A percentile compares a stretch with the other conserved stretches of the same genome.
phyloP scores from a whole-genome alignment of 805 yeast genomes.

The Tetrapisispora namnaoensis region DNA sequence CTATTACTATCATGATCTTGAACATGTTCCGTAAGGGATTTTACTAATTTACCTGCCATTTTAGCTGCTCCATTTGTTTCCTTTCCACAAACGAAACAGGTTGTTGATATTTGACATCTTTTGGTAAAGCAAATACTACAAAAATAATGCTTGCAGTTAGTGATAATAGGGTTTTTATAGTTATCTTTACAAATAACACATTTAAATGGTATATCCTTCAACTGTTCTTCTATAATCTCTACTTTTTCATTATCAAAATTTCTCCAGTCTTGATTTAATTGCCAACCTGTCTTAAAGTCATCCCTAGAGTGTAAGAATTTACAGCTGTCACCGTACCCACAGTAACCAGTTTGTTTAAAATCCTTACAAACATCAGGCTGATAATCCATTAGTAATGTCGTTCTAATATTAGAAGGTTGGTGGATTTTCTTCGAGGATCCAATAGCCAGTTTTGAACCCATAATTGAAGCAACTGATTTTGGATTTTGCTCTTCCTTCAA shows the following conservation, averaged over 20 bases:
- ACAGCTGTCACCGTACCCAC: constrained; percentile 97
- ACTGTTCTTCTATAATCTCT: constrained; percentile 4
- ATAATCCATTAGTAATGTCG: constrained; percentile 69
- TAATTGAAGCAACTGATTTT: not conserved
- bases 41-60: constrained; percentile 38
- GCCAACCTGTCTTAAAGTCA: constrained; percentile 65
- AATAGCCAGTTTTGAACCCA: not conserved
- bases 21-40: constrained; percentile 10
- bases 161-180: constrained; percentile 46
- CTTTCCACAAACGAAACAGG: constrained; percentile 48
- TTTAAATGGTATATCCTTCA: constrained; percentile 41
- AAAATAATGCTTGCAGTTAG: constrained; percentile 53
- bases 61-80: constrained; percentile 53
- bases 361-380: constrained; percentile 95
- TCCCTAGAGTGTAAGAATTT: constrained; percentile 88
- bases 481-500: not conserved
- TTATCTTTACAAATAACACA: constrained; percentile 52
- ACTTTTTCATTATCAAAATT: constrained; percentile 16
- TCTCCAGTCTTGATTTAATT: constrained; percentile 66
- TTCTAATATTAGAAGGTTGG: constrained; percentile 39
- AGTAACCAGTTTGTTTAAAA: constrained; percentile 79
- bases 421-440: constrained; percentile 6
- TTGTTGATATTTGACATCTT: constrained; percentile 33
- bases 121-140: constrained; percentile 52
- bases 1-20: not conserved